Percentiles rank a stretch among this genome's conserved stretches.
phyloP scores from a whole-genome alignment of 345 rosid species.

The Populus ilicifolia region DNA sequence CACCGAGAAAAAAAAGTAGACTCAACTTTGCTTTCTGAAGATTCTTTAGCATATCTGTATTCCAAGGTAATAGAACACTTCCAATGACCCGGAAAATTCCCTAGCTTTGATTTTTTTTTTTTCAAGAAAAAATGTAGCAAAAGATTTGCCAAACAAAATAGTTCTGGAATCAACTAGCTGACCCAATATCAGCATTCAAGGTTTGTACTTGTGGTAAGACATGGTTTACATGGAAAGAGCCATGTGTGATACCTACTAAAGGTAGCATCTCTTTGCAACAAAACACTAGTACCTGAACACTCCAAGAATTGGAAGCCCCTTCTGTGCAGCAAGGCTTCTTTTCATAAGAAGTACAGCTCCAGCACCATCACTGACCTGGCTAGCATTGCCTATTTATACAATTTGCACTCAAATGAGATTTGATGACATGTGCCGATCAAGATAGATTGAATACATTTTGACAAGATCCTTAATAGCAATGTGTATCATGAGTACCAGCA shows the following conservation, averaged over 20 bases:
- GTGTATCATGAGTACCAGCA: conserved; percentile 55
- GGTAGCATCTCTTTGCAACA: background rate
- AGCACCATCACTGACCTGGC: conserved; percentile 98
- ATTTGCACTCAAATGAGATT: conserved; percentile 12
- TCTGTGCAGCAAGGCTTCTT: conserved; percentile 74
- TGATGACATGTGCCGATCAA: background rate
- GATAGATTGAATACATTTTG: background rate
- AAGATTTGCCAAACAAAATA: background rate
- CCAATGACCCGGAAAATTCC: too few species aligned
- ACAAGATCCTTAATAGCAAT: background rate
- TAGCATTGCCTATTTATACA: conserved; percentile 64
- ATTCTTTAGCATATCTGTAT: too few species aligned
- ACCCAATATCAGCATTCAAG: background rate
- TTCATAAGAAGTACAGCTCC: conserved; percentile 94
- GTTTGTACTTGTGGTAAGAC: background rate
- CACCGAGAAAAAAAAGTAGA: too few species aligned
- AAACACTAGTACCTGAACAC: conserved; percentile 58
- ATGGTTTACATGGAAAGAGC: background rate
- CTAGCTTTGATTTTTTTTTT: too few species aligned
- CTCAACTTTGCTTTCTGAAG: too few species aligned
- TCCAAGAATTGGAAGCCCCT: conserved; percentile 90
- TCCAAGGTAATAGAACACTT: too few species aligned
- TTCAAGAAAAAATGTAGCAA: too few species aligned
- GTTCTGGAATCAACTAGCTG: background rate
- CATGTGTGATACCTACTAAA: background rate